These are phyloP conservation scores for Plasmodium fragile DNA, from an alignment of 169 alveolate species.

Conservation along the genomic window DNA sequence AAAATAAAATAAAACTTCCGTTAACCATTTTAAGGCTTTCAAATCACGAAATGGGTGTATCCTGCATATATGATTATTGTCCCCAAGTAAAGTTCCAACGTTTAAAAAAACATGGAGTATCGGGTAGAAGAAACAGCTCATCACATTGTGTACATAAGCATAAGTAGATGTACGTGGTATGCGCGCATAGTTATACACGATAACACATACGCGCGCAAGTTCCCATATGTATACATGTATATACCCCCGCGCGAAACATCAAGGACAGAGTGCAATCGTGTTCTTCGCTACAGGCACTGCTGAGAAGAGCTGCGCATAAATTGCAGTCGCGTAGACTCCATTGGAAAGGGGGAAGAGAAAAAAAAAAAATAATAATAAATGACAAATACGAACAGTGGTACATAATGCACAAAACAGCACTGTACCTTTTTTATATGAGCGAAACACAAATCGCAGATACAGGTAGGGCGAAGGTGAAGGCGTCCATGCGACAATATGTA, in stretches of 20 bases:
- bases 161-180: not conserved
- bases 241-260: not conserved
- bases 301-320: not conserved
- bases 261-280: not conserved
- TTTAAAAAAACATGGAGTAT: slow-evolving; percentile 2
- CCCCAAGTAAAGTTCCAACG: not conserved
- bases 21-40: not conserved
- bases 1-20: not conserved
- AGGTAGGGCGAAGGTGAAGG: not conserved
- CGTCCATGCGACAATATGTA: not conserved
- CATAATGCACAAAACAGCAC: not conserved
- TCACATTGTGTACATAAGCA: not conserved
- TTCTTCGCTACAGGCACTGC: not conserved
- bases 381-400: not conserved
- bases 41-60: not conserved
- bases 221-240: not conserved
- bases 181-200: not conserved
- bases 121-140: not conserved
- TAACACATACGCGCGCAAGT: not conserved
- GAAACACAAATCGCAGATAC: not conserved
- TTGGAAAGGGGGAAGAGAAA: not conserved
- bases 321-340: not conserved
- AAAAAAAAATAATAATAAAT: not conserved
- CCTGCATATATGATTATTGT: not conserved
- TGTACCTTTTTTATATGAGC: not conserved